phyloP scores from a whole-genome alignment of 2,329 filamentous ascomycete species.

The Xylaria sp. region DNA sequence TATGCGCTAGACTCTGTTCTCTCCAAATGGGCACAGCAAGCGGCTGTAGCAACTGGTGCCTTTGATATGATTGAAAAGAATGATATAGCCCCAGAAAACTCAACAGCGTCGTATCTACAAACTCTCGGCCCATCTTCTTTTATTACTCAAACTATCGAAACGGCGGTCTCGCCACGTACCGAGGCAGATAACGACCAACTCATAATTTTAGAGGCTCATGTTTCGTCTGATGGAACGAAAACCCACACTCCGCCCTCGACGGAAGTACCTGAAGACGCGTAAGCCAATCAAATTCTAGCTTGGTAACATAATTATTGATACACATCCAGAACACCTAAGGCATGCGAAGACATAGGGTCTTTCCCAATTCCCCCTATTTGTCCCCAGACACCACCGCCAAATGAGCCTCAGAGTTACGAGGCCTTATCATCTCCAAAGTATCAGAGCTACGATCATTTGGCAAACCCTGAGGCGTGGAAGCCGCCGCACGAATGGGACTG shows the following conservation, averaged over 20 bases:
- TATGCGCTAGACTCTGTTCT: slow-evolving; percentile 55
- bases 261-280: slow-evolving; percentile 49
- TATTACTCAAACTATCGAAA: slow-evolving; percentile 56
- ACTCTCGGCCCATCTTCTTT: slow-evolving; percentile 56
- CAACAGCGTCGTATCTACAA: slow-evolving; percentile 53
- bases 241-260: slow-evolving; percentile 47
- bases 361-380: slow-evolving; percentile 38
- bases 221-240: slow-evolving; percentile 50
- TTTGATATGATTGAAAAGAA: slow-evolving; percentile 50
- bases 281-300: slow-evolving; percentile 31
- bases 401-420: slow-evolving; percentile 32
- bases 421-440: slow-evolving; percentile 44
- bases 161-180: slow-evolving; percentile 51
- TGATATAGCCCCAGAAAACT: slow-evolving; percentile 47
- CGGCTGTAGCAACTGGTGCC: slow-evolving; percentile 49
- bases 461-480: slow-evolving; percentile 58
- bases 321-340: slow-evolving; percentile 24
- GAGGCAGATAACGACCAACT: slow-evolving; percentile 52
- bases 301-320: slow-evolving; percentile 8
- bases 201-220: slow-evolving; percentile 53
- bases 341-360: slow-evolving; percentile 44
- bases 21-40: slow-evolving; percentile 57
- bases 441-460: slow-evolving; percentile 45
- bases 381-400: slow-evolving; percentile 43
- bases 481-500: slow-evolving; percentile 59